phyloP scores from a whole-genome alignment of 1,284 basidiomycete genomes.

The Malassezia globosa region DNA sequence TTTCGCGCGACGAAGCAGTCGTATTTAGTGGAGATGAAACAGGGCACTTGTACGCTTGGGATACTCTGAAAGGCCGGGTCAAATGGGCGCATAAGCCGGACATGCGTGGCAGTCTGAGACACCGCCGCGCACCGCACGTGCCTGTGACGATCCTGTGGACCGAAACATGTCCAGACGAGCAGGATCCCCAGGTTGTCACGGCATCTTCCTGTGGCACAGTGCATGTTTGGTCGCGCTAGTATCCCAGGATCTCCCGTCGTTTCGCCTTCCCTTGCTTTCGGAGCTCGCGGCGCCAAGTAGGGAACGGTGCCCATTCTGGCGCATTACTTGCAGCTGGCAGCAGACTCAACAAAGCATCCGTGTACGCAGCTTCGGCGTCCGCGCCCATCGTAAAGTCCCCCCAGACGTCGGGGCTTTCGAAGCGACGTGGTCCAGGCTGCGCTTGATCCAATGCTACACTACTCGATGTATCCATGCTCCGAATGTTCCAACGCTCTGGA shows the following conservation, averaged over 20 bases:
- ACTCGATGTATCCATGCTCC: background rate
- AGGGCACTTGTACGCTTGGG: slow-evolving; percentile 81
- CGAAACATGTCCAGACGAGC: slow-evolving; percentile 59
- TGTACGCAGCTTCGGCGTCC: slow-evolving; percentile 18
- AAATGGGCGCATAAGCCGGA: slow-evolving; percentile 10
- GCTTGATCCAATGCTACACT: no score
- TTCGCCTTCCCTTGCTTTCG: slow-evolving; percentile 15
- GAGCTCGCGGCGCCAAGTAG: slow-evolving; percentile 14
- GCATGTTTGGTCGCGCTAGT: slow-evolving; percentile 33
- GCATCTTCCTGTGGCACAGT: slow-evolving; percentile 58
- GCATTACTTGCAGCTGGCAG: slow-evolving; percentile 11
- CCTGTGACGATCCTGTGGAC: slow-evolving; percentile 68
- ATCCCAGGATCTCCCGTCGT: slow-evolving; percentile 19
- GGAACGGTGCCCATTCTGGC: background rate
- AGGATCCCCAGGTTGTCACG: slow-evolving; percentile 59
- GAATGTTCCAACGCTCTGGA: slow-evolving; percentile 21
- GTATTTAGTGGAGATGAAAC: slow-evolving; percentile 81
- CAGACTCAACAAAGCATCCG: slow-evolving; percentile 22
- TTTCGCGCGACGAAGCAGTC: slow-evolving; percentile 63
- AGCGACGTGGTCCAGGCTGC: background rate
- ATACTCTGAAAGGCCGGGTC: slow-evolving; percentile 50
- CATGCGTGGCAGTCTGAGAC: slow-evolving; percentile 53
- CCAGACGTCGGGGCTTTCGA: background rate
- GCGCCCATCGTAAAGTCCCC: slow-evolving; percentile 7
- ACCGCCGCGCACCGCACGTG: slow-evolving; percentile 61